Evolutionary conservation across 495 filamentous ascomycete species (phyloP), one percentile per base, ranked within the genome.

Genomic region (Hypoxylon cercidicola): DNA sequence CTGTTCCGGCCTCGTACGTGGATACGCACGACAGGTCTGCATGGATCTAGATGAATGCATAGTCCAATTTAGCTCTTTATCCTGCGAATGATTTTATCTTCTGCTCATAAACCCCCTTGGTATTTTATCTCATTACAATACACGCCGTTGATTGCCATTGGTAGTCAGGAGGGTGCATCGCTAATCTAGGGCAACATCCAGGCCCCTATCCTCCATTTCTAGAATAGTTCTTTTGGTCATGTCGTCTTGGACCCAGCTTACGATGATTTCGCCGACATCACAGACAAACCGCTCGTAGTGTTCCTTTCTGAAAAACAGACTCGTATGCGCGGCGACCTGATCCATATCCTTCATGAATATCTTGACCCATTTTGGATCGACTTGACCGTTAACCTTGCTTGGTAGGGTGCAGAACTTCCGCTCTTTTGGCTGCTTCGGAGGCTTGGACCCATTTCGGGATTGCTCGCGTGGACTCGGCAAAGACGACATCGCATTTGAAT

Each of bases 251-350:
- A 95, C 84, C 93, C 93, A 96, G 34, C 78, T 78, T 61, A 90
- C 86, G 34, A 96, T 84, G 60, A 86, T 79, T 15, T 78, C 79
- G 12, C 85, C 89, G 0, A 92, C 88, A 74, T 94, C 91, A 1
- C 87, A 89, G 35, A 96, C 89, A 10, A 96, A 77, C 64, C 74
- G 73, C 69, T 94, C 90, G 72, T 97, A 96, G 39, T 91, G 83
- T 32, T 79, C 79, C 0, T 82, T 84, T 0, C 85, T 77, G 39
- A 92, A 86, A 73, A 97, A 97, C 55, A 97, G 77, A 2, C 90
- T 88, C 51, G 90, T 93, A 73, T 97, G 93, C 3, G 93, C 93
- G 7, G 83, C 87, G 3, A 97, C 90, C 69, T 96, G 90, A 69
- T 96, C 92, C 46, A 94, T 88, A 34, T 87, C 87, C 28, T 87